Base-by-base conservation (phyloP, 768 basidiomycete genomes). In the Rubroboletus satanas region DNA sequence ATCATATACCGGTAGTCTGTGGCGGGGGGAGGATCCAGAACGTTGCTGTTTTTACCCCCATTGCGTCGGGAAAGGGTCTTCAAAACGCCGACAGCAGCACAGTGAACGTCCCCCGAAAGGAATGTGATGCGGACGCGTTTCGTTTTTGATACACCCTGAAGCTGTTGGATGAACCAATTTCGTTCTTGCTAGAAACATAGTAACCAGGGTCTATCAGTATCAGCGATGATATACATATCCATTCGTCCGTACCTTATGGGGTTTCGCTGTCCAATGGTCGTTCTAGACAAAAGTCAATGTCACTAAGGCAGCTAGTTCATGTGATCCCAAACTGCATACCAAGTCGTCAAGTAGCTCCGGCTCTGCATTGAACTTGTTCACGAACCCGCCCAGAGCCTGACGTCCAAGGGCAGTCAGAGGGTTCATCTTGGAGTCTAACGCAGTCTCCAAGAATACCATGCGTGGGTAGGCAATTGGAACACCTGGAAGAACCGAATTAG, bases 281-380 rank as follows among this genome's bases (percentile, higher is more conserved):
- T 93, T 93, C 85, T 90, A 57, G 14, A 33, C 17, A 84, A 66
- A 91, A 86, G 62, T 88, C 88, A 28, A 23, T 43, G 28, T 55
- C 26, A 39, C 11, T 29, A 18, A 51, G n/a, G 41, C 14, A 37
- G 17, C 79, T 82, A 54, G 32, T 7, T 5, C 5, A 50, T 53
- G 46, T 17, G 49, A 49, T 38, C 35, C 31, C n/a, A 45, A 47
- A 49, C 45, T 8, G 64, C 79, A 33, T 57, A 88, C 89, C 71
- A 95, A 75, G 73, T 99, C 96, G 71, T 98, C 96, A 52, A 98
- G 78, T 29, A 99, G 73, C 71, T 98, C 97, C 0, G 94, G 90
- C 42, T 91, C 90, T n/a, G 82, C 82, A 69, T 94, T 93, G 71
- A 93, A 94, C 67, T 90, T 89, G 67, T 95, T 93, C 32, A 91